Evolutionary conservation across 2,329 filamentous ascomycete species (phyloP).

Genomic region (Reticulascus tulasneorum): DNA sequence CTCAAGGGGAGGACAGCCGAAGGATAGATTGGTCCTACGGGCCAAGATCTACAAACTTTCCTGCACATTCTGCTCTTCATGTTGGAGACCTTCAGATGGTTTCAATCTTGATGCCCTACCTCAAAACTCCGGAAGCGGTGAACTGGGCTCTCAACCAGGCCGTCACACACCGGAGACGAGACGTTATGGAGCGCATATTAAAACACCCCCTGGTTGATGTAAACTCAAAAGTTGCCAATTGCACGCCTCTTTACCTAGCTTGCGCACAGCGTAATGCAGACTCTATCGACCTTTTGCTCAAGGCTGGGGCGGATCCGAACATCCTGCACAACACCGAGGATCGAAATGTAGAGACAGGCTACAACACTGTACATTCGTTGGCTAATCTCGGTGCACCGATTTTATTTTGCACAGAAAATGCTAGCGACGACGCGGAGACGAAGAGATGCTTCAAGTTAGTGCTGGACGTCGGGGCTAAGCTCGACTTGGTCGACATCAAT

Average conservation of each 20-base stretch:
- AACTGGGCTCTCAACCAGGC: slow-evolving; percentile 24
- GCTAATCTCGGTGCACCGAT: not conserved
- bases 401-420: not conserved
- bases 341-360: not conserved
- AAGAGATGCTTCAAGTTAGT: slow-evolving; percentile 1
- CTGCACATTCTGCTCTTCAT: not conserved
- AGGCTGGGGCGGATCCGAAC: slow-evolving; percentile 18
- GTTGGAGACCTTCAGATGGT: not conserved
- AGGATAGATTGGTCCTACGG: not conserved
- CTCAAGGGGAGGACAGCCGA: slow-evolving; percentile 13
- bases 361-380: not conserved
- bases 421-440: not conserved
- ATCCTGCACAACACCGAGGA: not conserved
- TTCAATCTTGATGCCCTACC: slow-evolving; percentile 19
- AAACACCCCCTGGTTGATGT: slow-evolving; percentile 25
- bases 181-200: slow-evolving; percentile 23
- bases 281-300: slow-evolving; percentile 13
- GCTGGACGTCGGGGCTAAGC: not conserved
- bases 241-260: slow-evolving; percentile 14
- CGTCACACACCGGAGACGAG: slow-evolving; percentile 8
- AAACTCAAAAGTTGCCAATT: slow-evolving; percentile 18
- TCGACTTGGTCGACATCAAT: not conserved
- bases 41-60: not conserved
- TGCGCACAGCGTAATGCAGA: not conserved
- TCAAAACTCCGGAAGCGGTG: slow-evolving; percentile 18